Percentiles rank a stretch among this genome's conserved stretches.
Evolutionary conservation across 768 basidiomycete species (phyloP).

Genomic region (Scleroderma citrinum): DNA sequence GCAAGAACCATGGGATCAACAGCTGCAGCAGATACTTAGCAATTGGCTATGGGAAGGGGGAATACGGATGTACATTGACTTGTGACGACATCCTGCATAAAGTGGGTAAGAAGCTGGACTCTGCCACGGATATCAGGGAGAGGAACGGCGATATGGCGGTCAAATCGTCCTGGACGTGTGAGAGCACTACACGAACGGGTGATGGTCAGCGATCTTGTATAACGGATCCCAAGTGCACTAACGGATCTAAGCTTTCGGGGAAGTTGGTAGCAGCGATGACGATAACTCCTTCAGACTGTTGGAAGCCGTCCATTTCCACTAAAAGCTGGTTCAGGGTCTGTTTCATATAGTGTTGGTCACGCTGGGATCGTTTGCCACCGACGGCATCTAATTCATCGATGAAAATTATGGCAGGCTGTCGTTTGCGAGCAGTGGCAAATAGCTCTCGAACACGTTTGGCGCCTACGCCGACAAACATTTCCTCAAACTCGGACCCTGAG

Average conservation of each 20-base stretch:
- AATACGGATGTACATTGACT: constrained; percentile 40
- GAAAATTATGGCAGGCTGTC: constrained; percentile 95
- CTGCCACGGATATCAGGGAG: constrained; percentile 93
- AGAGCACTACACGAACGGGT: constrained; percentile 57
- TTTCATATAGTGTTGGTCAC: constrained; percentile 86
- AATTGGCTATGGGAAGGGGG: background rate
- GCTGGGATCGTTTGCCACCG: constrained; percentile 78
- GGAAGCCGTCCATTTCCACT: constrained; percentile 96
- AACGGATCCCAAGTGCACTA: constrained; percentile 24
- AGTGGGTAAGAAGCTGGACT: constrained; percentile 87
- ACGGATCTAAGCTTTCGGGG: constrained; percentile 90
- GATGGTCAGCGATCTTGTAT: constrained; percentile 9
- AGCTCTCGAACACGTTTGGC: constrained; percentile 94
- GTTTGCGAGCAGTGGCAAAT: constrained; percentile 89
- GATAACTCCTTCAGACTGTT: constrained; percentile 88
- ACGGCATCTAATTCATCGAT: constrained; percentile 96
- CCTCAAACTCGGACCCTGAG: constrained; percentile 95
- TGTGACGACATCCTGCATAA: constrained; percentile 75
- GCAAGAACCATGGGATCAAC: constrained; percentile 87
- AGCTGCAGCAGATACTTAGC: constrained; percentile 33
- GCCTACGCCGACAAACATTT: constrained; percentile 95
- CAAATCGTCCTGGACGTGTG: constrained; percentile 94
- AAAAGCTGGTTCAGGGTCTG: constrained; percentile 95
- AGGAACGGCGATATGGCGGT: constrained; percentile 87
- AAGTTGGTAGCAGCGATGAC: constrained; percentile 98